Evolutionary conservation across 2,329 filamentous ascomycete genomes (phyloP), one percentile per base, ranked within the genome.

Genomic region (Rhynchosporium graminicola): DNA sequence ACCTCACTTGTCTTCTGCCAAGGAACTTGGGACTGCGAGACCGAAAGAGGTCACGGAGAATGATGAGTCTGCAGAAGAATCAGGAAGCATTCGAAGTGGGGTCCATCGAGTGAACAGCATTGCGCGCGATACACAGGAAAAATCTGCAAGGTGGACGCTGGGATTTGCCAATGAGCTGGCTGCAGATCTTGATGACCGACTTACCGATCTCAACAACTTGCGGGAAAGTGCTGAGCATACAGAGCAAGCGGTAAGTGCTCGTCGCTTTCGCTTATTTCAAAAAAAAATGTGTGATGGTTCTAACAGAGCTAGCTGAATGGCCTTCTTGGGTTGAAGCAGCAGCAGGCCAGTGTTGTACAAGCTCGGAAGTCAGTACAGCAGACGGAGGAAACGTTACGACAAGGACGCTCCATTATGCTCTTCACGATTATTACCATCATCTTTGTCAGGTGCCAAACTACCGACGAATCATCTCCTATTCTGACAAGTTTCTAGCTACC

Each of bases 341-440:
- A 81, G 61, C 79, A 81, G 59, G 76, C 78, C 0, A 74, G 76
- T 43, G 75, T 80, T 0, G 71, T 80, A 2, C 76, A 81, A 63
- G 78, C 79, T 0, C 76, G 75, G 69, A 74, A 77, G 20, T 71
- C 78, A 0, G 71, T 77, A 15, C 74, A 73, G 40, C 77, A 80
- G 48, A 74, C 74, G 0, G 73, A 76, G 9, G 58, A 60, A 6
- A 58, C 60, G 0, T 13, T 47, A 4, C 42, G 48, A 10, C 47
- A 62, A 42, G 46, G 54, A 8, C 31, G 52, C 1, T 54, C 77
- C 0, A 77, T 81, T 57, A 77, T 81, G 74, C 70, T 79, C 3
- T 80, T 81, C 61, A 81, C 79, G 0, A 67, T 80, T 0, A 76
- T 80, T 1, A 81, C 79, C 0, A 79, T 80, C 55, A 67, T 80